These are phyloP conservation scores for Thalia dealbata DNA, from an alignment of 176 grass and related monocot species.

Conservation along the genomic window DNA sequence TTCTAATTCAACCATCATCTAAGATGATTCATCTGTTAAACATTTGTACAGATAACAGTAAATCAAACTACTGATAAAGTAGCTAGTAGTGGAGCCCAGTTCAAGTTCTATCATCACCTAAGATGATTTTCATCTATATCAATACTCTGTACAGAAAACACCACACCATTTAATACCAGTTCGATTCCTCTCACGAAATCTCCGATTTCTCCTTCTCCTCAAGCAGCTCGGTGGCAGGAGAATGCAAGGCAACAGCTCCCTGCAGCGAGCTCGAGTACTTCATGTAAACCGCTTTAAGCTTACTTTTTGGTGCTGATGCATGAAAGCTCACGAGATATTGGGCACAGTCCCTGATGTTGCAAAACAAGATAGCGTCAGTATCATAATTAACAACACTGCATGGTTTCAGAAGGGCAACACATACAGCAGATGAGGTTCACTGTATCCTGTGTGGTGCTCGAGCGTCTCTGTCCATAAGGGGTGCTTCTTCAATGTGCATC, in stretches of 20 bases:
- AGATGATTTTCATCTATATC: too few species aligned
- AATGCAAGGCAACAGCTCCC: slow-evolving; percentile 44
- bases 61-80: too few species aligned
- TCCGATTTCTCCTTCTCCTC: too few species aligned
- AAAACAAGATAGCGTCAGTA: not conserved
- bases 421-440: slow-evolving; percentile 51
- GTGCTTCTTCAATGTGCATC: slow-evolving; percentile 51
- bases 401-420: not conserved
- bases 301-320: slow-evolving; percentile 34
- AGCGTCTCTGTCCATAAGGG: slow-evolving; percentile 80
- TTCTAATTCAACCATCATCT: too few species aligned
- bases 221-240: slow-evolving; percentile 17
- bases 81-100: too few species aligned
- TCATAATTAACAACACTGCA: not conserved
- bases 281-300: slow-evolving; percentile 67
- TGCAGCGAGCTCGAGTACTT: slow-evolving; percentile 58
- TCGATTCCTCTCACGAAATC: too few species aligned
- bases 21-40: too few species aligned
- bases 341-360: slow-evolving; percentile 30
- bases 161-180: too few species aligned
- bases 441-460: slow-evolving; percentile 55
- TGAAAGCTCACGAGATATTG: slow-evolving; percentile 50
- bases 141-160: too few species aligned
- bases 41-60: too few species aligned
- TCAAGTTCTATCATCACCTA: too few species aligned